These are phyloP conservation scores for Ceratocystis diversiconidia DNA, from an alignment of 2,329 filamentous ascomycete species.

Conservation along the genomic window DNA sequence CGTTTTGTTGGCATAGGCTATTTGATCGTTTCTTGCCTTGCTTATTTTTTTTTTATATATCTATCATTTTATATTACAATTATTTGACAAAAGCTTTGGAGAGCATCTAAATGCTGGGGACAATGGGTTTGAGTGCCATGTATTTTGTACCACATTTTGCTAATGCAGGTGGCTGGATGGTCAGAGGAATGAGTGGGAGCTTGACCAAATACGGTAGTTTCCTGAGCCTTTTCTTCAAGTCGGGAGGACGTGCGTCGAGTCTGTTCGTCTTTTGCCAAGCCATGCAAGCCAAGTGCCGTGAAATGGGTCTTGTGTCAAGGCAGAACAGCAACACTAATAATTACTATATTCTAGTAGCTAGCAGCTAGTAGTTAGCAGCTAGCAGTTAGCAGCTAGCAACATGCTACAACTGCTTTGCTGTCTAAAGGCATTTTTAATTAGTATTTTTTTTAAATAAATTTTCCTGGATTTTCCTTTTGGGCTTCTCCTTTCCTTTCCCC, in stretches of 20 bases:
- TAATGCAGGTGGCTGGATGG: background rate
- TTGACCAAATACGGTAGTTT: conserved; percentile 1
- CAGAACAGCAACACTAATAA: background rate
- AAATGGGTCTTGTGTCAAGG: background rate
- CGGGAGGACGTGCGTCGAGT: background rate
- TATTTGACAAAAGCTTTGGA: background rate
- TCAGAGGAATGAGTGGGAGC: background rate
- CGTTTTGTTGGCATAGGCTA: conserved; percentile 11
- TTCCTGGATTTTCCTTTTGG: background rate
- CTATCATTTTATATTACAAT: background rate
- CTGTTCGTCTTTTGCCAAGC: background rate
- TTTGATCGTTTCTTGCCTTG: conserved; percentile 2
- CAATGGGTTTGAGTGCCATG: background rate
- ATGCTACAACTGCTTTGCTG: too few species aligned
- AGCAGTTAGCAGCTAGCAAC: too few species aligned
- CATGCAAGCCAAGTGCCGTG: background rate
- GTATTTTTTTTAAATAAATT: background rate
- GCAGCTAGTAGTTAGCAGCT: too few species aligned
- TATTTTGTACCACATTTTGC: background rate
- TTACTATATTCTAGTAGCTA: too few species aligned
- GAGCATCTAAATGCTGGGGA: too few species aligned
- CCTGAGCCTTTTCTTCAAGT: background rate
- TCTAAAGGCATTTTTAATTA: background rate
- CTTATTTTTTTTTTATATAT: background rate
- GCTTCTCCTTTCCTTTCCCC: background rate